Conservation (phyloP, 2,329 filamentous ascomycete species). For the Colletotrichum echinochloae region DNA sequence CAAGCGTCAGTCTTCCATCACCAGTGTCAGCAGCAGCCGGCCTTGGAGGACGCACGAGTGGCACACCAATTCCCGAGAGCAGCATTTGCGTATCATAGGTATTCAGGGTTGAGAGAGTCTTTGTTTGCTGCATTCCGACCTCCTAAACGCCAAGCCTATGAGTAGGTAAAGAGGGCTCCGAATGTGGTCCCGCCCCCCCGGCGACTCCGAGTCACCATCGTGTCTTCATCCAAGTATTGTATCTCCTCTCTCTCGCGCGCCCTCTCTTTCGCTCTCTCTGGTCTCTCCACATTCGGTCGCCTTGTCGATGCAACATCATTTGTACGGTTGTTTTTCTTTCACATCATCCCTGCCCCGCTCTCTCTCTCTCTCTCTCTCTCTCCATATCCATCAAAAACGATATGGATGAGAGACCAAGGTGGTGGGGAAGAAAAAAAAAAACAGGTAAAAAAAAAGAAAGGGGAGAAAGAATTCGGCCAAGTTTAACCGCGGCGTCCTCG, state of each 20-base stretch:
- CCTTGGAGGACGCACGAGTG: background rate
- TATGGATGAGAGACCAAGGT: background rate
- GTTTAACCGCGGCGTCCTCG: constrained; percentile 34
- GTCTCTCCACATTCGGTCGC: constrained; percentile 2
- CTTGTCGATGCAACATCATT: constrained; percentile 8
- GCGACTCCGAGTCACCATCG: constrained; percentile 13
- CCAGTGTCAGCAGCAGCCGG: too few species aligned
- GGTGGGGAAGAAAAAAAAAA: background rate
- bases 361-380: too few species aligned
- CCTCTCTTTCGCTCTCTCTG: background rate
- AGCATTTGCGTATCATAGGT: too few species aligned
- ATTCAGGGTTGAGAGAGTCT: background rate
- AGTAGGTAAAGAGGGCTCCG: constrained; percentile 18
- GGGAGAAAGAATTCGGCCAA: background rate
- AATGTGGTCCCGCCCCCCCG: constrained; percentile 19
- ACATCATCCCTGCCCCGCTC: background rate
- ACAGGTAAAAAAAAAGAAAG: background rate
- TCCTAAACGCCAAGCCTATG: constrained; percentile 23
- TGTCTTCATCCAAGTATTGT: constrained; percentile 16
- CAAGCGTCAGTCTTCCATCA: background rate
- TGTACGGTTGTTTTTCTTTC: constrained; percentile 8
- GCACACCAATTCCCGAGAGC: background rate
- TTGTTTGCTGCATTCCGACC: constrained; percentile 10
- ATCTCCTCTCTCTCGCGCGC: background rate
- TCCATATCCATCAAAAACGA: background rate